Evolutionary conservation across 2,329 filamentous ascomycete species (phyloP).

Genomic region (Fusarium mexicanum): DNA sequence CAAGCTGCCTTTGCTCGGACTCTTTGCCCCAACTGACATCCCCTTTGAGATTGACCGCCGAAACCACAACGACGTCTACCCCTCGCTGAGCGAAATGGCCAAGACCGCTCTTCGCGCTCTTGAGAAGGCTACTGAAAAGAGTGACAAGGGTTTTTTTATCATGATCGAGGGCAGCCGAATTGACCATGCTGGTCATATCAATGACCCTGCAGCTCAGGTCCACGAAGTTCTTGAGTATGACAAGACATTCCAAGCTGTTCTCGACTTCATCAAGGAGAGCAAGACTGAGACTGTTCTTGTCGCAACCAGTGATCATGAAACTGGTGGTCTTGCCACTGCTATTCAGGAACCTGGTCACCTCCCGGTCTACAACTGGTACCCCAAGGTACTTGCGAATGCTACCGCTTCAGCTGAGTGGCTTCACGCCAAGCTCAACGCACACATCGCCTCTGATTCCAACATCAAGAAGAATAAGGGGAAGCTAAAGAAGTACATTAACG

Average conservation of each 20-base stretch:
- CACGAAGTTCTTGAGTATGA: slow-evolving; percentile 97
- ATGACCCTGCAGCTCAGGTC: slow-evolving; percentile 85
- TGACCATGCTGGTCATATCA: slow-evolving; percentile 90
- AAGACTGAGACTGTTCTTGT: slow-evolving; percentile 82
- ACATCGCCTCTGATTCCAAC: slow-evolving; percentile 58
- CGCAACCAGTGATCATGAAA: slow-evolving; percentile 95
- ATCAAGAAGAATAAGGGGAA: slow-evolving; percentile 49
- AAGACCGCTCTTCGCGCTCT: slow-evolving; percentile 82
- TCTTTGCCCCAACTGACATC: slow-evolving; percentile 84
- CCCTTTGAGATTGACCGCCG: slow-evolving; percentile 94
- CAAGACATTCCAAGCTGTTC: slow-evolving; percentile 80
- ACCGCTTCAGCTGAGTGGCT: slow-evolving; percentile 83
- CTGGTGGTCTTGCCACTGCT: slow-evolving; percentile 85
- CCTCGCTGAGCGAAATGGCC: slow-evolving; percentile 92
- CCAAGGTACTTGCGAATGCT: slow-evolving; percentile 76
- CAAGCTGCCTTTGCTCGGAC: slow-evolving; percentile 83
- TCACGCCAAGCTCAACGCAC: slow-evolving; percentile 66
- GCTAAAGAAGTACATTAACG: slow-evolving; percentile 72
- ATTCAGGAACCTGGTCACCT: slow-evolving; percentile 68
- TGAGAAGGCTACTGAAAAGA: slow-evolving; percentile 81
- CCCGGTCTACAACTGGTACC: slow-evolving; percentile 80
- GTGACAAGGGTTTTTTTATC: slow-evolving; percentile 94
- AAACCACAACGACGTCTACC: slow-evolving; percentile 81
- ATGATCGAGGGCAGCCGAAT: slow-evolving; percentile 99
- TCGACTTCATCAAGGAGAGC: slow-evolving; percentile 84